Evolutionary conservation across 495 filamentous ascomycete genomes (phyloP).

Genomic region (Jackrogersella minutella): DNA sequence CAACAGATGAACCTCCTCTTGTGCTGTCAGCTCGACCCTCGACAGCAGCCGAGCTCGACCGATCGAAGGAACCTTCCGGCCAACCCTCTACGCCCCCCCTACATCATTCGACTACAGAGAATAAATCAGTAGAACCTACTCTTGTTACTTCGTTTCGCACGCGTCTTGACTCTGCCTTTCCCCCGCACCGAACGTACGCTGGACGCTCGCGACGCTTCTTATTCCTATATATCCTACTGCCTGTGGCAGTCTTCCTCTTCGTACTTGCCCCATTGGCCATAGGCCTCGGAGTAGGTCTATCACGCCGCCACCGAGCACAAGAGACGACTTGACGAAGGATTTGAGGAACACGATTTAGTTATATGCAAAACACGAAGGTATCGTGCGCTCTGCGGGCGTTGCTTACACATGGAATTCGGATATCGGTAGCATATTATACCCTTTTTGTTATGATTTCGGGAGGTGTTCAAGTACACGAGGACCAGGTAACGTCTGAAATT

Average conservation of each 20-base stretch:
- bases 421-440: constrained; percentile 26
- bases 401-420: constrained; percentile 23
- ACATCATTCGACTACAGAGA: constrained; percentile 5
- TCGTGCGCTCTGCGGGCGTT: constrained; percentile 54
- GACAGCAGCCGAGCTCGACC: constrained; percentile 5
- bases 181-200: constrained; percentile 52
- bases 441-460: constrained; percentile 18
- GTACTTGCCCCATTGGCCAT: constrained; percentile 45
- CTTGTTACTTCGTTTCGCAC: constrained; percentile 23
- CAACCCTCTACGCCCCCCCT: constrained; percentile 28
- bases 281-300: constrained; percentile 47
- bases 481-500: neutral
- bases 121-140: neutral
- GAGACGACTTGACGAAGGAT: constrained; percentile 65
- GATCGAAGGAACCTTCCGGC: constrained; percentile 10
- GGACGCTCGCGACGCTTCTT: constrained; percentile 52
- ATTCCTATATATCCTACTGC: constrained; percentile 43
- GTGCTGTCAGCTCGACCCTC: constrained; percentile 15
- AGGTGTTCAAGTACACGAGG: neutral
- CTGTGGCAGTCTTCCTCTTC: constrained; percentile 32
- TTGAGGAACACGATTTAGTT: constrained; percentile 38
- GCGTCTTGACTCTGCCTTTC: constrained; percentile 47
- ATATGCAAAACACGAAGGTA: constrained; percentile 54
- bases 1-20: constrained; percentile 2
- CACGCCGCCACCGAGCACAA: constrained; percentile 62